Base-by-base conservation (phyloP, 2,329 filamentous ascomycete genomes). In the Aspergillus eucalypticola region DNA sequence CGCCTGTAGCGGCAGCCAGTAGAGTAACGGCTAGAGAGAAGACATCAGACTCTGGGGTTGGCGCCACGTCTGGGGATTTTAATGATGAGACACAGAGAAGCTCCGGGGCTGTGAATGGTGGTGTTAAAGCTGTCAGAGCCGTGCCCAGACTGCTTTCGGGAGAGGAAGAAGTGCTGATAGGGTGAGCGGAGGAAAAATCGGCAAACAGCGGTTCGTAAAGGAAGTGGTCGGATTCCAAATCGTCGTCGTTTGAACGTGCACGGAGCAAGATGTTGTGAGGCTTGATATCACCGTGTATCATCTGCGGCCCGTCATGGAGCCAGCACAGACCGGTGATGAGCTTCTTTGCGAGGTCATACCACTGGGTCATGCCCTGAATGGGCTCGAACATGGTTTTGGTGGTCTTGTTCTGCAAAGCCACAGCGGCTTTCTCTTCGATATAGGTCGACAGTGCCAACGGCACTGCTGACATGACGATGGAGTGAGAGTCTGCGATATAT, bases 221-320 rank as follows among this genome's bases (percentile, higher is more conserved):
- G 38, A 80, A 77, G 5, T 56, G 63, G 10, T 51, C 56, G 3
- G 61, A 60, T 4, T 63, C 61, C 6, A 49, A 25, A 27, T 54
- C 44, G 2, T 61, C 55, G 38, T 59, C 29, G 7, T 60, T 59
- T n/a, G 62, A 49, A 5, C 67, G 61, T 21, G 68, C 65, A 3
- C 68, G 70, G 2, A 82, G 69, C 0, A 81, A 70, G 27, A 81
- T 69, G 42, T 81, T 82, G 49, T 76, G 74, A 5, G 78, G 79
- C 61, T 82, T 82, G 66, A 82, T 76, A 67, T 82, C 79, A 1
- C 78, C 79, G 63, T 83, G 81, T 2, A 82, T 73, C 3, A 82
- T 71, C 4, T 73, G 71, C 2, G 74, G 70, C 3, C 64, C 62
- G 35, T 67, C 64, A 54, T 82, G 81, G 6, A 83, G 69, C 77